These are phyloP conservation scores for Penicillium bovifimosum DNA, from an alignment of 495 filamentous ascomycete genomes.

Conservation along the genomic window DNA sequence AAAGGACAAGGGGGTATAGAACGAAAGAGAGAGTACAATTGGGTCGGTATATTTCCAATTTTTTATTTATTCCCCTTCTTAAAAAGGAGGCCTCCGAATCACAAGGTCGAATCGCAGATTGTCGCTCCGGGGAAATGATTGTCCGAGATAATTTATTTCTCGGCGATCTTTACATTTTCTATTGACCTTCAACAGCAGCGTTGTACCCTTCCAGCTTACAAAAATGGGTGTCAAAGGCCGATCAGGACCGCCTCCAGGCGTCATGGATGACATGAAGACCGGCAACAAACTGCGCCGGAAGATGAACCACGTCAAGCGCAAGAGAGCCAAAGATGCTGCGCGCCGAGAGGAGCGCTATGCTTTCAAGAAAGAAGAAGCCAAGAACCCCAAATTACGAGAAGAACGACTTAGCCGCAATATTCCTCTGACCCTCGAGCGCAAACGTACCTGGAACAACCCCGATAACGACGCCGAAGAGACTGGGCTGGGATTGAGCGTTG, in stretches of 20 bases:
- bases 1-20: constrained; percentile 2
- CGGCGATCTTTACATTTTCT: constrained; percentile 10
- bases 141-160: constrained; percentile 30
- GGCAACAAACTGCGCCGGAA: constrained; percentile 73
- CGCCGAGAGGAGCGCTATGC: constrained; percentile 73
- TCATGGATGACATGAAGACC: constrained; percentile 23
- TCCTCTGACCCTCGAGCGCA: constrained; percentile 78
- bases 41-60: constrained; percentile 3
- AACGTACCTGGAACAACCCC: constrained; percentile 90
- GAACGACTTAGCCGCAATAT: constrained; percentile 71
- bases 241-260: constrained; percentile 27
- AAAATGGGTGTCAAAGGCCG: constrained; percentile 24
- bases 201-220: constrained; percentile 1
- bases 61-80: constrained; percentile 7
- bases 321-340: constrained; percentile 62
- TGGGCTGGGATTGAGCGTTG: constrained; percentile 65
- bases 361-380: constrained; percentile 76
- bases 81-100: constrained; percentile 11
- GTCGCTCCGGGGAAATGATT: constrained; percentile 16
- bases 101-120: constrained; percentile 10
- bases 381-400: constrained; percentile 68
- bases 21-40: constrained; percentile 7
- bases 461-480: constrained; percentile 60
- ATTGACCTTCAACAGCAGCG: constrained; percentile 7
- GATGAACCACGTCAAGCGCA: constrained; percentile 68